A percentile compares a stretch with the other conserved stretches of the same genome.
phyloP scores from a whole-genome alignment of 306 rosid species.

The Albizia julibrissin region DNA sequence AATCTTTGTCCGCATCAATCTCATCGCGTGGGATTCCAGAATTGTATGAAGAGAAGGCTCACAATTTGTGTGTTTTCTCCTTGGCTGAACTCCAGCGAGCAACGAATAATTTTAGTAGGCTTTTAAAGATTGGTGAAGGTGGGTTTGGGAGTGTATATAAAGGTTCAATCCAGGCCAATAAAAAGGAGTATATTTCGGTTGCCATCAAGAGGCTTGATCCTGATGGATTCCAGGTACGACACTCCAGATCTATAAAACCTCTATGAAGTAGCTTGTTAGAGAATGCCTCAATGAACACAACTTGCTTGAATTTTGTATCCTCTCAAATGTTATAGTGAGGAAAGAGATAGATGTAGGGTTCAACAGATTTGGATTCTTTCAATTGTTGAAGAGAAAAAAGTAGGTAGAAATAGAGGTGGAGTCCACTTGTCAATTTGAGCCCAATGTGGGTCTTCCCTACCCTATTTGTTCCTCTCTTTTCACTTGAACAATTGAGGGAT shows the following conservation, averaged over 20 bases:
- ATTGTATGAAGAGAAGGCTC: conserved; percentile 81
- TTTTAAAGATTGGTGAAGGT: conserved; percentile 85
- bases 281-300: conserved; percentile 1
- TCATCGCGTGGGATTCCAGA: conserved; percentile 75
- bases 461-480: not conserved
- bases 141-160: conserved; percentile 89
- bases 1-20: conserved; percentile 47
- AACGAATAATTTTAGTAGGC: conserved; percentile 61
- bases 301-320: not conserved
- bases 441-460: not conserved
- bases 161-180: conserved; percentile 71
- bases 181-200: conserved; percentile 45
- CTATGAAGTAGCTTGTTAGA: not conserved
- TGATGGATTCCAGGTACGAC: conserved; percentile 76
- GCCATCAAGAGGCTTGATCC: conserved; percentile 79
- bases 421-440: not conserved
- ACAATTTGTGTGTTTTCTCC: conserved; percentile 64
- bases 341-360: not conserved
- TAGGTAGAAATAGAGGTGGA: too few species aligned
- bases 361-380: not conserved
- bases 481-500: not conserved
- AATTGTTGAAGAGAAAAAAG: too few species aligned
- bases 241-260: conserved; percentile 14
- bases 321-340: not conserved
- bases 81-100: conserved; percentile 64